These are phyloP conservation scores for Colletotrichum lindemuthianum DNA, from an alignment of 2,329 filamentous ascomycete species.

Conservation along the genomic window DNA sequence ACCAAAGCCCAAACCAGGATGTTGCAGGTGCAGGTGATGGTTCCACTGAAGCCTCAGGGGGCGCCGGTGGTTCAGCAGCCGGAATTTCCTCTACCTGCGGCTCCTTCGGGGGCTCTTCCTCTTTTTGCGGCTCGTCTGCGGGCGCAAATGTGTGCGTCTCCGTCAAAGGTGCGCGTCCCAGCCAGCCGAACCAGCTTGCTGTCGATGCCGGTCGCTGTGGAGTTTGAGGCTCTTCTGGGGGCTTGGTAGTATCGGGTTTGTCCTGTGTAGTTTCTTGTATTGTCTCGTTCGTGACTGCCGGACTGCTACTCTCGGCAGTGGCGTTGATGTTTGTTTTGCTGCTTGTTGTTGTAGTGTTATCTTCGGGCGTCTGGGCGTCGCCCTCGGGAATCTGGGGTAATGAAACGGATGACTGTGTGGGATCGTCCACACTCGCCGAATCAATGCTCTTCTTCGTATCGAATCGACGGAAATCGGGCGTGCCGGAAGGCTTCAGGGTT, in stretches of 20 bases:
- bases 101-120: constrained; percentile 32
- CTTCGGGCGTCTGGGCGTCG: not conserved
- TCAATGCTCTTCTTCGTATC: constrained; percentile 54
- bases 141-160: constrained; percentile 25
- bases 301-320: not conserved
- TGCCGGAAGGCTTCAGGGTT: constrained; percentile 57
- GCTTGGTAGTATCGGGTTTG: constrained; percentile 43
- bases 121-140: constrained; percentile 27
- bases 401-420: constrained; percentile 43
- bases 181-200: constrained; percentile 67
- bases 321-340: constrained; percentile 4
- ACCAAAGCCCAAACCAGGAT: constrained; percentile 56
- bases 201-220: constrained; percentile 41
- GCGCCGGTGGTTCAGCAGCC: constrained; percentile 10
- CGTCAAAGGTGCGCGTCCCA: constrained; percentile 45
- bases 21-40: constrained; percentile 41
- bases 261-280: constrained; percentile 30
- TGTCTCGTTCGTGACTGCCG: not conserved
- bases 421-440: constrained; percentile 43
- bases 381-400: constrained; percentile 45
- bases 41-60: constrained; percentile 23
- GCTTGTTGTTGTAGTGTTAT: not conserved
- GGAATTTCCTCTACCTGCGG: constrained; percentile 16
- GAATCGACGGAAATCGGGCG: constrained; percentile 62
- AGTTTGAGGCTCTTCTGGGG: constrained; percentile 2